These are phyloP conservation scores for Chlamydomonas urium DNA, from an alignment of 139 green algal species.

Conservation along the genomic window DNA sequence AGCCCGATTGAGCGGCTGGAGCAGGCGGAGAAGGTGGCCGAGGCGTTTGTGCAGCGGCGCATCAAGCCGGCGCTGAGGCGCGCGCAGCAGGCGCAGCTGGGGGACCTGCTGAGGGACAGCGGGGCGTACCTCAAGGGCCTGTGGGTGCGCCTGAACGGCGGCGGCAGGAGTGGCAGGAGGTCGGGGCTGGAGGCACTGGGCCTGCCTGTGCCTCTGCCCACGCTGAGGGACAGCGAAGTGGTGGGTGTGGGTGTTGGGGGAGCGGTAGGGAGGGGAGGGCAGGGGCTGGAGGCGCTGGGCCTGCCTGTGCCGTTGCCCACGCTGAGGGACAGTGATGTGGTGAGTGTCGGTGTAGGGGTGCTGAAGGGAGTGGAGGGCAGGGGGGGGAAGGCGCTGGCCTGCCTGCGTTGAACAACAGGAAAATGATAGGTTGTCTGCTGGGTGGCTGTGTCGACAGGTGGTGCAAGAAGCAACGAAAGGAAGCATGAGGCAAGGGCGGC, in stretches of 20 bases:
- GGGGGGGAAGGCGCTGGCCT: no score
- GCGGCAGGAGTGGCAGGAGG: conserved; percentile 11
- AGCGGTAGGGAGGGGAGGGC: no score
- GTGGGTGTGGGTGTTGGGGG: conserved; percentile 35
- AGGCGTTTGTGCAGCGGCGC: conserved; percentile 62
- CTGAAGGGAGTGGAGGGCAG: no score
- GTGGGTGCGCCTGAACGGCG: conserved; percentile 78
- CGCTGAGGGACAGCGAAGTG: conserved; percentile 39
- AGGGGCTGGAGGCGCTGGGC: conserved; percentile 21
- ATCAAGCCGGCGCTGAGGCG: conserved; percentile 67
- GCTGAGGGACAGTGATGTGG: conserved; percentile 42
- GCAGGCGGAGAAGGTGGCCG: conserved; percentile 65
- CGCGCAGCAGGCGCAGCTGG: conserved; percentile 42
- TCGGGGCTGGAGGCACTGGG: conserved; percentile 19
- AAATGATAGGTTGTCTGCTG: no score
- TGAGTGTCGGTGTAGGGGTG: no score
- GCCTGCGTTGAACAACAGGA: no score
- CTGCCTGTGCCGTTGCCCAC: conserved; percentile 52
- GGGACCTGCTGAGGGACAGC: conserved; percentile 45
- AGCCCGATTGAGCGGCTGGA: conserved; percentile 43
- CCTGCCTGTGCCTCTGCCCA: conserved; percentile 52
- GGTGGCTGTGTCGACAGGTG: no score
- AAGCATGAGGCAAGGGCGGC: no score
- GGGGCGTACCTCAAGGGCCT: conserved; percentile 58
- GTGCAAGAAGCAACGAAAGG: no score